A percentile compares a stretch with the other conserved stretches of the same genome.
phyloP scores from a whole-genome alignment of 1,284 basidiomycete species.

The Inonotus hispidus region DNA sequence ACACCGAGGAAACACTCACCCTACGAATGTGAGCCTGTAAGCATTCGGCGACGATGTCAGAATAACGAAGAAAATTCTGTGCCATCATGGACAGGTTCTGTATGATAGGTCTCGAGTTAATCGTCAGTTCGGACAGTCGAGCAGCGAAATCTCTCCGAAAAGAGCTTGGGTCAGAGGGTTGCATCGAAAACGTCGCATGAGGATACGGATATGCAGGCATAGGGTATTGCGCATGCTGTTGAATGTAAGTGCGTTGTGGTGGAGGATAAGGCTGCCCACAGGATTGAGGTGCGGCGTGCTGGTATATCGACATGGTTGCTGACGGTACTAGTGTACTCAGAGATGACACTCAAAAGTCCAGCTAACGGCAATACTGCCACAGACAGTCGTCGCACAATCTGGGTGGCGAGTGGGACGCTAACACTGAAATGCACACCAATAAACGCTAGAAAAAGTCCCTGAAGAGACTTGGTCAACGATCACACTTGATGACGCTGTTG shows the following conservation, averaged over 20 bases:
- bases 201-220: conserved; percentile 38
- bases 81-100: conserved; percentile 93
- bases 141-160: conserved; percentile 79
- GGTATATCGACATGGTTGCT: conserved; percentile 16
- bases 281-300: conserved; percentile 8
- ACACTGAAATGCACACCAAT: conserved; percentile 7
- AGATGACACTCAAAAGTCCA: neutral
- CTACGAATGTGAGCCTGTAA: conserved; percentile 83
- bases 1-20: conserved; percentile 53
- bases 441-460: conserved; percentile 2
- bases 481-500: conserved; percentile 20
- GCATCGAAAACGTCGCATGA: conserved; percentile 35
- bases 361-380: neutral
- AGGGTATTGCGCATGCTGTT: conserved; percentile 37
- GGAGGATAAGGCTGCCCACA: conserved; percentile 10
- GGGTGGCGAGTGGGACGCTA: conserved; percentile 7
- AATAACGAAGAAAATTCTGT: conserved; percentile 73
- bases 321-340: conserved; percentile 5
- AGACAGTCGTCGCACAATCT: neutral
- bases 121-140: conserved; percentile 80
- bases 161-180: conserved; percentile 62
- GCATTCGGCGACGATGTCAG: conserved; percentile 82
- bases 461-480: conserved; percentile 19
- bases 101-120: conserved; percentile 96
- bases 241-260: conserved; percentile 30